These are phyloP conservation scores for Penicillium robsamsonii DNA, from an alignment of 495 filamentous ascomycete species.

Conservation along the genomic window DNA sequence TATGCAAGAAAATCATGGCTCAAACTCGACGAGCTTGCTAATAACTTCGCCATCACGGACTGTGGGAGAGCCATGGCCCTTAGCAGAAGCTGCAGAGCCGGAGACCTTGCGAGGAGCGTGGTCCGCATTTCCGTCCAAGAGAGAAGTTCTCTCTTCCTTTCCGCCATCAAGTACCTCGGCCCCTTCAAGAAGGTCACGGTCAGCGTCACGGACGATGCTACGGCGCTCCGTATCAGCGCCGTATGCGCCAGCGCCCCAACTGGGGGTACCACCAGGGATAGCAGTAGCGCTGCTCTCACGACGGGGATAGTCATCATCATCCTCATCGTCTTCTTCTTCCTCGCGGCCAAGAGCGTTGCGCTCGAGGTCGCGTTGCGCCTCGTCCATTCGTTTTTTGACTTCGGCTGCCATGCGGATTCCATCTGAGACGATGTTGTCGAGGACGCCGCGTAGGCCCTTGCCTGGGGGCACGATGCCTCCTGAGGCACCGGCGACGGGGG, in stretches of 20 bases:
- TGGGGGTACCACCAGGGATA: conserved; percentile 44
- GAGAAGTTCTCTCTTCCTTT: conserved; percentile 31
- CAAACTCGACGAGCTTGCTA: conserved; percentile 43
- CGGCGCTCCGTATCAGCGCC: conserved; percentile 56
- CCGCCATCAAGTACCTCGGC: conserved; percentile 26
- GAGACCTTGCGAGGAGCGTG: conserved; percentile 9
- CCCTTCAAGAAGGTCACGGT: conserved; percentile 75
- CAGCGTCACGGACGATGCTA: conserved; percentile 62
- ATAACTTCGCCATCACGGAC: conserved; percentile 30
- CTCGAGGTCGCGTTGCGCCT: conserved; percentile 81
- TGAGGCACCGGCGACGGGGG: conserved; percentile 43
- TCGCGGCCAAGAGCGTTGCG: conserved; percentile 69
- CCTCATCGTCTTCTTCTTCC: conserved; percentile 77
- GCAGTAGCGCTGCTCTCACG: conserved; percentile 23
- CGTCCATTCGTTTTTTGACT: conserved; percentile 87
- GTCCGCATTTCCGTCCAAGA: conserved; percentile 24
- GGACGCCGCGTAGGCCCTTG: conserved; percentile 82
- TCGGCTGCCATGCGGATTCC: conserved; percentile 93
- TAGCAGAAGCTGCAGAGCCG: not conserved
- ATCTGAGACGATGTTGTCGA: conserved; percentile 96
- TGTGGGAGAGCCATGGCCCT: conserved; percentile 4
- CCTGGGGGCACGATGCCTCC: conserved; percentile 57
- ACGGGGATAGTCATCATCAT: conserved; percentile 48
- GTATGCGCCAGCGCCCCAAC: conserved; percentile 49
- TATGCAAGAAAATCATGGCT: conserved; percentile 26